Conservation (phyloP, 495 filamentous ascomycete species). For the Paragyromitra xinjiangensis region DNA sequence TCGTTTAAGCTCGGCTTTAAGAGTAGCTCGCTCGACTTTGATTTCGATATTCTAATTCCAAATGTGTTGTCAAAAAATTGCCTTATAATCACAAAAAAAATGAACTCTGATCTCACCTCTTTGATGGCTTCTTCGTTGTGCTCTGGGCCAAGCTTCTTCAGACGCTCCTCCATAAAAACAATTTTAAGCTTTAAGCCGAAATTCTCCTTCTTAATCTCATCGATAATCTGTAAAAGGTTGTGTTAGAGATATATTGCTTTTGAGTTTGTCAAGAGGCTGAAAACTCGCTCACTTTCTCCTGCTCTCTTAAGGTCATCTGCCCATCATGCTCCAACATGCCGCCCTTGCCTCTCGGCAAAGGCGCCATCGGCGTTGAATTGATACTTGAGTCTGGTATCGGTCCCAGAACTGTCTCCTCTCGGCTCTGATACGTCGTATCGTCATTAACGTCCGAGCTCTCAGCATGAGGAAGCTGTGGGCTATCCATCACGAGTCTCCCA, state of each 20-base stretch:
- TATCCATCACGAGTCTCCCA: conserved; percentile 70
- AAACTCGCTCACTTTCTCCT: conserved; percentile 74
- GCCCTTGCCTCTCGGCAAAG: conserved; percentile 66
- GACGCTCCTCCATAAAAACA: conserved; percentile 78
- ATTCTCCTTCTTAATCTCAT: conserved; percentile 93
- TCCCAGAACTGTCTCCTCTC: conserved; percentile 53
- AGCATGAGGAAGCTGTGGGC: conserved; percentile 68
- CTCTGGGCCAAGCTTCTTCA: conserved; percentile 83
- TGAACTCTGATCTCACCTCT: conserved; percentile 62
- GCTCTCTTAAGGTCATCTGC: conserved; percentile 91
- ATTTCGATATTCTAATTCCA: conserved; percentile 78
- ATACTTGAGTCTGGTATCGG: conserved; percentile 72
- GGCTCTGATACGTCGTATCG: conserved; percentile 68
- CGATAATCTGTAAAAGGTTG: conserved; percentile 69
- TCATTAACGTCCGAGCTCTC: conserved; percentile 65
- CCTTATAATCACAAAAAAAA: not conserved
- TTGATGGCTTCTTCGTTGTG: conserved; percentile 85
- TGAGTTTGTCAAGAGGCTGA: conserved; percentile 23
- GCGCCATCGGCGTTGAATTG: conserved; percentile 83
- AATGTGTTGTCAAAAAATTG: not conserved
- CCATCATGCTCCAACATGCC: conserved; percentile 77
- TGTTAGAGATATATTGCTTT: conserved; percentile 13
- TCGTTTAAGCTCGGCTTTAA: conserved; percentile 82
- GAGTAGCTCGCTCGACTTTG: conserved; percentile 85
- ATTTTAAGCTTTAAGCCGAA: conserved; percentile 83